phyloP scores from a whole-genome alignment of 2,329 filamentous ascomycete genomes.

The Penicillium rolfsii region DNA sequence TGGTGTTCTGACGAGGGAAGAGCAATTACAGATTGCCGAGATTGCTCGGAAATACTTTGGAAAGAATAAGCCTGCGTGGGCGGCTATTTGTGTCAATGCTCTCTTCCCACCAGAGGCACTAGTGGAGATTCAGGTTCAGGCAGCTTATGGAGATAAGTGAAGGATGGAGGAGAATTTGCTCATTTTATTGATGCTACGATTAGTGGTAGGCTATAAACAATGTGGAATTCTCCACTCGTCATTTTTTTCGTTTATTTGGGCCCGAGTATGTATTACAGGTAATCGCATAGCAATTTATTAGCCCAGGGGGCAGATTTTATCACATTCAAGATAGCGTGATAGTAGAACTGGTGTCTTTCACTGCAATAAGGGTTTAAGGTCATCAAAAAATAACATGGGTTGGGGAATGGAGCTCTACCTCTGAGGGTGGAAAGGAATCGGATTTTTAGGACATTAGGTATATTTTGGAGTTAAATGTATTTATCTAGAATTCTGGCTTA shows the following conservation, averaged over 20 bases:
- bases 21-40: constrained; percentile 16
- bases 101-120: constrained; percentile 13
- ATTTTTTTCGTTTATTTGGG: too few relatives aligned
- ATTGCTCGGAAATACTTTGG: constrained; percentile 17
- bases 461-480: background rate
- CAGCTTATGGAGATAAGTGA: background rate
- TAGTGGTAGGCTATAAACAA: background rate
- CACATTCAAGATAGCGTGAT: too few relatives aligned
- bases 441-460: too few relatives aligned
- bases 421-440: too few relatives aligned
- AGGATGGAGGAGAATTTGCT: background rate
- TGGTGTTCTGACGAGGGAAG: constrained; percentile 8
- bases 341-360: too few relatives aligned
- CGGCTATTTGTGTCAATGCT: constrained; percentile 14
- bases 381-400: too few relatives aligned
- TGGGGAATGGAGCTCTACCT: too few relatives aligned
- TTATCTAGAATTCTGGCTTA: background rate
- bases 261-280: too few relatives aligned
- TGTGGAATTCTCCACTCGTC: background rate
- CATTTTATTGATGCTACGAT: background rate
- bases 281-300: too few relatives aligned
- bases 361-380: too few relatives aligned
- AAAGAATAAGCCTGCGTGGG: constrained; percentile 15
- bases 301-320: too few relatives aligned
- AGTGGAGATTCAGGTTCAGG: constrained; percentile 14